Base-by-base conservation (phyloP, 257 asterid genomes). In the Euphrasia confusa region DNA sequence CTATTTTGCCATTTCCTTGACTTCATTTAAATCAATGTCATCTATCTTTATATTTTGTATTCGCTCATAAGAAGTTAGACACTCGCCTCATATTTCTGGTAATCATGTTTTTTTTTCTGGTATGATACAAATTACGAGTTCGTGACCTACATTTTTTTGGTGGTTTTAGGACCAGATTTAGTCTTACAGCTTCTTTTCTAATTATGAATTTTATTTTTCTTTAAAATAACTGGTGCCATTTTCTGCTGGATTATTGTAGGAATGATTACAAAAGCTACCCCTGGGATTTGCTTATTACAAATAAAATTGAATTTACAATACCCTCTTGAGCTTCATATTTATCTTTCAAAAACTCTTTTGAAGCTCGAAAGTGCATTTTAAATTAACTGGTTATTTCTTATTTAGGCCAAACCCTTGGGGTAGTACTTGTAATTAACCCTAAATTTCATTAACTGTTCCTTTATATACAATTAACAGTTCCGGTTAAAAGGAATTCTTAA, bases 1-100 rank as follows among this genome's bases (percentile, higher is more conserved):
- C 45, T 60, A 28, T 15, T 32, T 47, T 59, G 3, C 62, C 28
- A 12, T 27, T 54, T 54, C 63, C 14, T 67, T 47, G 54, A 30
- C 28, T 39, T 37, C 13, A 15, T 63, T 63, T 10, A 13, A 33
- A 48, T 28, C 32, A 14, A 50, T 61, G 18, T 27, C 44, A 26
- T 58, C 8, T 2, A 21, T 54, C 70, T 40, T 12, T 11, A 42
- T 12, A 7, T 33, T 33, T 33, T 5, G 39, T 33, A 33, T 5
- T 33, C 39, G 9, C 39, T 21, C 33, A 37, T 37, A 37, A 37
- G 42, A 37, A 37, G 42, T 5, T 44, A 44, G 50, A 2, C 7
- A 2, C 13, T 15, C 50, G 12, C 17, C 50, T 45, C 50, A 45
- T 37, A 37, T 37, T 37, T 37, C 42, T 37, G 42, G 10, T 37